These are phyloP conservation scores for Quercus gilva DNA, from an alignment of 306 rosid species.

Conservation along the genomic window DNA sequence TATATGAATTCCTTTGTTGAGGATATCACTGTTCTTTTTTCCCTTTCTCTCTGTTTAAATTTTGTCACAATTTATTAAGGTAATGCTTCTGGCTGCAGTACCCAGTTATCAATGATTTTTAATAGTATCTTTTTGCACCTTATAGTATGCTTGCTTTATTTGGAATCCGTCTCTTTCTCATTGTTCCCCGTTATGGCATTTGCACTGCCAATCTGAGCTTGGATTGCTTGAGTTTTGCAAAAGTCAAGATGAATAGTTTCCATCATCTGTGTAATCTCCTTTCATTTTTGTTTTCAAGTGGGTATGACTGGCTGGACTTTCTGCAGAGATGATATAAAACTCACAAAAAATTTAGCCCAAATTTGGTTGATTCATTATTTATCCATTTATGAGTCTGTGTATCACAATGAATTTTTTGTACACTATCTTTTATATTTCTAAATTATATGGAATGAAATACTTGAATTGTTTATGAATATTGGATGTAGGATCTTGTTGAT, in stretches of 20 bases:
- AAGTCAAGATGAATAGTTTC: no score
- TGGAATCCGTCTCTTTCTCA: not conserved
- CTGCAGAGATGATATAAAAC: not conserved
- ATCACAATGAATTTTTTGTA: not conserved
- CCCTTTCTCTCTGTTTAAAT: not conserved
- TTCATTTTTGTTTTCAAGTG: not conserved
- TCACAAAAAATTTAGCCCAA: not conserved
- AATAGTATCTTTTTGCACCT: not conserved
- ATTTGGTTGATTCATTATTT: not conserved
- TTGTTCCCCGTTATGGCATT: not conserved
- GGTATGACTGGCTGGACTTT: not conserved
- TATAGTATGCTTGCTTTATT: not conserved
- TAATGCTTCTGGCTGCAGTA: not conserved
- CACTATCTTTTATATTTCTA: slow-evolving; percentile 15
- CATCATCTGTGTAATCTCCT: not conserved
- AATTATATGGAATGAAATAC: not conserved
- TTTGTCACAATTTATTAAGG: not conserved
- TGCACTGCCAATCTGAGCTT: not conserved
- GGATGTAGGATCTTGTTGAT: slow-evolving; percentile 81
- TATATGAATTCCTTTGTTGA: not conserved
- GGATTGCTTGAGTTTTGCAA: not conserved
- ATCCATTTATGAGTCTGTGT: not conserved
- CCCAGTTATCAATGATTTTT: not conserved
- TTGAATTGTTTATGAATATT: slow-evolving; percentile 21
- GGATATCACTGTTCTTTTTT: not conserved